These are phyloP conservation scores for Aspergillus hancockii DNA, from an alignment of 495 filamentous ascomycete species.

Conservation along the genomic window DNA sequence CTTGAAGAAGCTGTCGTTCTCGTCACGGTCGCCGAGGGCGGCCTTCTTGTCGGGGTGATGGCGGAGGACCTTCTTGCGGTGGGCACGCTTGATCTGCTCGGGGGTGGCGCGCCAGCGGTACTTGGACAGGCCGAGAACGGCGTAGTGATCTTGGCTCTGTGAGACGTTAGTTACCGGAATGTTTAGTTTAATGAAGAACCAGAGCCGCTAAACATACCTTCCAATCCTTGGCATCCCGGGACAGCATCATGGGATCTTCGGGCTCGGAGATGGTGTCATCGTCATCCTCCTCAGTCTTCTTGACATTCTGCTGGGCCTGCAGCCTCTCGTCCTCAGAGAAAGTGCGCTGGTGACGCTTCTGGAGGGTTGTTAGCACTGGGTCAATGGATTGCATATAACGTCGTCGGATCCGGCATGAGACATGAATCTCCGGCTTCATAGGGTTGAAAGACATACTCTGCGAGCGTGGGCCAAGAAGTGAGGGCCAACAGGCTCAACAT, in stretches of 20 bases:
- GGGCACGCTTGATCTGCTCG: constrained; percentile 96
- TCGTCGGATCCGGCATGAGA: neutral
- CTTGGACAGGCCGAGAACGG: constrained; percentile 88
- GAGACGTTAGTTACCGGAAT: constrained; percentile 18
- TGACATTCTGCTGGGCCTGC: constrained; percentile 89
- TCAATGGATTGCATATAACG: neutral
- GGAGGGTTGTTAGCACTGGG: constrained; percentile 27
- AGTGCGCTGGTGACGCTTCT: constrained; percentile 91
- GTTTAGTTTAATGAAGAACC: neutral
- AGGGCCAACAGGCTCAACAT: constrained; percentile 92
- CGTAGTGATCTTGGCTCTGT: constrained; percentile 95
- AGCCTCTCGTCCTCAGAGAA: constrained; percentile 98
- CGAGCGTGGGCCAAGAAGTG: constrained; percentile 97
- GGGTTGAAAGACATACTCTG: constrained; percentile 56
- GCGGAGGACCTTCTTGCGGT: constrained; percentile 98
- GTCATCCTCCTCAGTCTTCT: constrained; percentile 93
- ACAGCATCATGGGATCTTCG: constrained; percentile 87
- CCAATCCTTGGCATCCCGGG: constrained; percentile 97
- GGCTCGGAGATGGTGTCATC: constrained; percentile 86
- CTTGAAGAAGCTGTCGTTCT: constrained; percentile 99
- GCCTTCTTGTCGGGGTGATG: constrained; percentile 99
- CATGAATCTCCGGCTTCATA: neutral
- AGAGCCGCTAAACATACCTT: constrained; percentile 61
- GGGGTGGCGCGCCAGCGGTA: constrained; percentile 90
- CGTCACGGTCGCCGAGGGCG: constrained; percentile 71